Evolutionary conservation across 345 rosid species (phyloP).

Genomic region (Lepidium didymum): DNA sequence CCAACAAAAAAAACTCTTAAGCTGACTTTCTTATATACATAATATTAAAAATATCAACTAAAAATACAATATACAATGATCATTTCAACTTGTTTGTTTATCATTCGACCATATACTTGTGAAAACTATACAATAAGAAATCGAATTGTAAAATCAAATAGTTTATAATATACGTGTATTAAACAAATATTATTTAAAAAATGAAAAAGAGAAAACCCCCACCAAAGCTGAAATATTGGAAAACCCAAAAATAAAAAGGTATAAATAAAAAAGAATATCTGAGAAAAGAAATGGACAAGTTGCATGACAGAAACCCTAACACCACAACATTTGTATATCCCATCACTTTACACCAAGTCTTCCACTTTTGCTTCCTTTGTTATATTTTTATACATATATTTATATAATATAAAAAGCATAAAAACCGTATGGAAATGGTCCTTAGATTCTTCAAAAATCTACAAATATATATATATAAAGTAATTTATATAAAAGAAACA

Average conservation of each 20-base stretch:
- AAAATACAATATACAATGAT: background rate
- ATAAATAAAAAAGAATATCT: slow-evolving; percentile 12
- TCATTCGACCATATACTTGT: background rate
- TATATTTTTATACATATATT: no score
- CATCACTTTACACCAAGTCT: slow-evolving; percentile 28
- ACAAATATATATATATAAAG: background rate
- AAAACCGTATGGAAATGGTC: no score
- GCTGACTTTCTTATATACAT: no score
- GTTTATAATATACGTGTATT: background rate
- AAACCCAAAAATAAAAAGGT: slow-evolving; percentile 15
- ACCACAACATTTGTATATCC: slow-evolving; percentile 25
- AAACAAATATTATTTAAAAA: background rate
- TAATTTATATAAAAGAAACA: slow-evolving; percentile 2
- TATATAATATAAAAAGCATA: no score
- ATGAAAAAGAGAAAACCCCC: no score
- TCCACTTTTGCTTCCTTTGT: slow-evolving; percentile 21
- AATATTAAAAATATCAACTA: no score
- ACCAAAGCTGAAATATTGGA: slow-evolving; percentile 29
- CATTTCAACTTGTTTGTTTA: background rate
- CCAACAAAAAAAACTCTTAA: no score
- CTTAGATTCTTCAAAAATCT: slow-evolving; percentile 26
- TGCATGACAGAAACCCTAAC: slow-evolving; percentile 44
- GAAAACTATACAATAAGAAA: background rate
- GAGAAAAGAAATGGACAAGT: slow-evolving; percentile 37
- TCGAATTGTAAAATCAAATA: no score